Evolutionary conservation across 495 filamentous ascomycete species (phyloP), one percentile per base, ranked within the genome.

Genomic region (Xylaria telfairii): DNA sequence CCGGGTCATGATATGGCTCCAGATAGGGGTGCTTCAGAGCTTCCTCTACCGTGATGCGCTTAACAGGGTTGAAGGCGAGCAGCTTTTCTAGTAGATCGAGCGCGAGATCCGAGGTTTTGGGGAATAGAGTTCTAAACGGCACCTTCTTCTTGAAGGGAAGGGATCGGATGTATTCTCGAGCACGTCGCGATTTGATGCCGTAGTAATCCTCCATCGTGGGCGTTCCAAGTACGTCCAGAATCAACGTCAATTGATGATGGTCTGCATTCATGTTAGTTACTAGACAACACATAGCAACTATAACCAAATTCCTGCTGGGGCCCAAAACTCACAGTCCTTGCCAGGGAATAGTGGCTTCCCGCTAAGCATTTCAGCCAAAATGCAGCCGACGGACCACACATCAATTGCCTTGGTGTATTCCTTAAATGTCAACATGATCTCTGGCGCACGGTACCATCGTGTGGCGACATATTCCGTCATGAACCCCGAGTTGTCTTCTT

Each of bases 61-160:
- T 99, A 51, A 95, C 93, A 0, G 96, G 96, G 83, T 99, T 99
- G 85, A 99, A 99, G 9, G 96, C 95, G 37, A 99, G 87, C 17
- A 99, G 87, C 80, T 95, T 95, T 85, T 99, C 96, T 34, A 99
- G 85, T 47, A 99, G 87, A 76, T 99, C 96, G 37, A 98, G 88
- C 0, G 96, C 96, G 60, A 95, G 86, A 42, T 97, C 94, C 47
- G 93, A 96, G 51, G 94, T 97, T 86, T 97, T 97, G 68, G 96
- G 96, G 88, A 99, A 99, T 83, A 99, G 90, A 46, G 91, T 91
- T 77, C 94, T 93, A 90, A 98, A 96, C 0, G 96, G 95, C 60
- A 98, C 95, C 89, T 97, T 98, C 92, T 99, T 99, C 90, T 98
- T 99, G 87, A 99, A 99, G n/a, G 96, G 96, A 46, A 99, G 90